phyloP scores from a whole-genome alignment of 1,284 basidiomycete species.

The Leccinum holopus region DNA sequence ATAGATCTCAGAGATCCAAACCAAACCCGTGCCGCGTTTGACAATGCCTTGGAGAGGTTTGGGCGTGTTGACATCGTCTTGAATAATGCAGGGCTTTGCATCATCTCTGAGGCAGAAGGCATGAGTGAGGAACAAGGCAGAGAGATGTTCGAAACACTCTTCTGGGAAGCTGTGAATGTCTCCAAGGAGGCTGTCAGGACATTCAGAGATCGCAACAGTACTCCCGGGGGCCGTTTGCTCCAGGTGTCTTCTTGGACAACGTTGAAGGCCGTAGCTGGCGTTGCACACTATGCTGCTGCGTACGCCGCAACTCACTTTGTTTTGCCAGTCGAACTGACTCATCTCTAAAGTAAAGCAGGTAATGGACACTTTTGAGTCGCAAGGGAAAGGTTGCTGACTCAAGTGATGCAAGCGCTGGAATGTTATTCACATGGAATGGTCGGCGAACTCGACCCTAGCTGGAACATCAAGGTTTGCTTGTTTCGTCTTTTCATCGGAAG shows the following conservation, averaged over 20 bases:
- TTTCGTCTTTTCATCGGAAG: background rate
- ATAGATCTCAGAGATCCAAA: constrained; percentile 26
- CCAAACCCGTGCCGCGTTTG: constrained; percentile 26
- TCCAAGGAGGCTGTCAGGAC: constrained; percentile 35
- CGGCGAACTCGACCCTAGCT: constrained; percentile 29
- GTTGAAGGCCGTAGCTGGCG: constrained; percentile 16
- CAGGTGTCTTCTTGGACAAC: constrained; percentile 25
- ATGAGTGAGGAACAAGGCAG: constrained; percentile 33
- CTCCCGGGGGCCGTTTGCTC: constrained; percentile 33
- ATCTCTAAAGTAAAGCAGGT: constrained; percentile 27
- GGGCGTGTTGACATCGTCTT: constrained; percentile 35
- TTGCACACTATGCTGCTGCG: constrained; percentile 32
- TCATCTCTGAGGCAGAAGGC: constrained; percentile 33
- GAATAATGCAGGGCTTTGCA: constrained; percentile 32
- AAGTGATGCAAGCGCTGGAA: constrained; percentile 23
- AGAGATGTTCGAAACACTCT: constrained; percentile 35
- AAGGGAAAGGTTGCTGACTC: constrained; percentile 7
- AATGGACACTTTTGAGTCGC: background rate
- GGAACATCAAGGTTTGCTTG: constrained; percentile 29
- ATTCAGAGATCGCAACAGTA: constrained; percentile 39
- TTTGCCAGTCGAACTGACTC: constrained; percentile 3
- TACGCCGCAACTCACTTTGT: constrained; percentile 15
- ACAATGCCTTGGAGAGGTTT: constrained; percentile 26
- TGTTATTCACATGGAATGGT: constrained; percentile 29
- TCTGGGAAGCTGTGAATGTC: constrained; percentile 39